Base-by-base conservation (phyloP, 1,139 yeast genomes). In the Suhomyces kunorum region DNA sequence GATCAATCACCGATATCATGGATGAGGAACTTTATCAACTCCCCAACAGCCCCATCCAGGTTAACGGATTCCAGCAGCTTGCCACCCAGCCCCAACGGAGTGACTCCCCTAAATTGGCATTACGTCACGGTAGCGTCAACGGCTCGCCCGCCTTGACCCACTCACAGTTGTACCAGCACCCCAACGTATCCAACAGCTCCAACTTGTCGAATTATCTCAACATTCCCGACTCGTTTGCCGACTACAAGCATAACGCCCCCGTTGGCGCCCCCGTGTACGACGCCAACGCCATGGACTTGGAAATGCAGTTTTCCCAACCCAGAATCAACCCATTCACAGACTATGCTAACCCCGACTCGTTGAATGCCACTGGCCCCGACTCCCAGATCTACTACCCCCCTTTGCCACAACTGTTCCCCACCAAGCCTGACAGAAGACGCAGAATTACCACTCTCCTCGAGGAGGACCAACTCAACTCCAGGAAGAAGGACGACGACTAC, bases 21-120 rank as follows among this genome's bases (percentile, higher is more conserved):
- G 87, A 81, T 45, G 89, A 83, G 48, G 88, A 83, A 54, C 62
- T 82, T 41, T 77, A 76, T 48, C 80, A 74, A 52, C 61, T 76
- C 42, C 75, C 75, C 38, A 50, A 50, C 42, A 48, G 50, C 36
- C 54, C 55, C 14, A 43, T 48, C 28, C 50, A 43, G 34, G 39
- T 44, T 14, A 42, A 37, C 38, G 13, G 33, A 14, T 40, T 28
- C 30, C 41, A 31, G 26, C 32, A 28, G 11, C 26, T 32, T 36
- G 34, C 45, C 31, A 17, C 16, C 30, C 43, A 39, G 17, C 43
- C 43, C 12, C 40, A 34, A 19, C 32, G 45, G 15, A 42, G 45
- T 15, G 49, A 44, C 32, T 42, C 49, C 8, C 46, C 49, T 8
- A 42, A 39, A 33, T 30, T 39, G 15, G 39, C 40, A 8, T 33